A percentile compares a stretch with the other conserved stretches of the same genome.
These are phyloP conservation scores for Reticulascus tulasneorum DNA, from an alignment of 2,329 filamentous ascomycete species.

Conservation along the genomic window DNA sequence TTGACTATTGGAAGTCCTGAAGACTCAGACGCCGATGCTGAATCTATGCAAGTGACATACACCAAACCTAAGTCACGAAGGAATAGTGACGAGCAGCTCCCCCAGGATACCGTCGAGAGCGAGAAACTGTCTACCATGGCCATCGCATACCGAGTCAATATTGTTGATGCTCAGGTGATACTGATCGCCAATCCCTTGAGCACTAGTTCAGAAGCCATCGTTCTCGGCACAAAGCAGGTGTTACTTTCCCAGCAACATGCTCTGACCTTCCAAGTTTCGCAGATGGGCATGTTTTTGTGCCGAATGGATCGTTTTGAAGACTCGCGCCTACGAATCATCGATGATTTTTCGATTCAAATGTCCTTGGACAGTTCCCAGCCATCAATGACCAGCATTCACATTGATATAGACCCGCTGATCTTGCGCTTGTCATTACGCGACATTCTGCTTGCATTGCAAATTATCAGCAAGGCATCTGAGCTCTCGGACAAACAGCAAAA, in stretches of 20 bases:
- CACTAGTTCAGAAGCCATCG: slow-evolving; percentile 89
- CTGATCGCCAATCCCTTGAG: slow-evolving; percentile 92
- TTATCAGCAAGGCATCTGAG: slow-evolving; percentile 85
- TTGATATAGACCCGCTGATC: slow-evolving; percentile 88
- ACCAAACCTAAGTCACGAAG: slow-evolving; percentile 30
- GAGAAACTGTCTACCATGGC: slow-evolving; percentile 51
- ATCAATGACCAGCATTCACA: slow-evolving; percentile 71
- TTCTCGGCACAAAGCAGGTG: slow-evolving; percentile 89
- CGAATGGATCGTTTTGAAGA: slow-evolving; percentile 98
- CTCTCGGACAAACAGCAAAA: slow-evolving; percentile 66
- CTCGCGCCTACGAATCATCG: slow-evolving; percentile 83
- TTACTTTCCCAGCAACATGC: slow-evolving; percentile 91
- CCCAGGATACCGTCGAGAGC: slow-evolving; percentile 9
- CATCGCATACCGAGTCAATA: slow-evolving; percentile 83
- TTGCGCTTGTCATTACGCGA: slow-evolving; percentile 87
- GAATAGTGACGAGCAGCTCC: slow-evolving; percentile 16
- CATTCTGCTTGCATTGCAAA: slow-evolving; percentile 90
- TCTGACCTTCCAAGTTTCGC: slow-evolving; percentile 85
- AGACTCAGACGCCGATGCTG: slow-evolving; percentile 48
- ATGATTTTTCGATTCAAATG: slow-evolving; percentile 90
- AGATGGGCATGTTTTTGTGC: slow-evolving; percentile 97
- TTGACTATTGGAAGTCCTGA: slow-evolving; percentile 54
- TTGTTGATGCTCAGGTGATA: slow-evolving; percentile 95
- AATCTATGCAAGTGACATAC: slow-evolving; percentile 49
- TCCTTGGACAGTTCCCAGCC: slow-evolving; percentile 70